Evolutionary conservation across 371 early-diverging fungal genomes (phyloP), one percentile per base, ranked within the genome.

Genomic region (Phascolomyces articulosus): DNA sequence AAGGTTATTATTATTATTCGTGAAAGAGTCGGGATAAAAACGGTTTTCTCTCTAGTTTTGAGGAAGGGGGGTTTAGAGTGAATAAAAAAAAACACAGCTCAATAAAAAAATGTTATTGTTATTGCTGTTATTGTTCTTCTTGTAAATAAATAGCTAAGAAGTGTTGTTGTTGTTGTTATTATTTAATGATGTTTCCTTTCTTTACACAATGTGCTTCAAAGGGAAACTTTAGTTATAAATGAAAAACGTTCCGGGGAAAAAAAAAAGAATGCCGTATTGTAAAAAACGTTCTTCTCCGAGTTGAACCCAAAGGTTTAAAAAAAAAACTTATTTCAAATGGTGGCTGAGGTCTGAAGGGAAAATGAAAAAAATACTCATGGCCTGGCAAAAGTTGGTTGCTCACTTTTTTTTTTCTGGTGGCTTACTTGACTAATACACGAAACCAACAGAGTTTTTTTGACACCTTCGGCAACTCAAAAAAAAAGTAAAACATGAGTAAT

Each of bases 191-290:
- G 26, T 24, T 51, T 51, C 15, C 23, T 15, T n/a, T 51, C 23
- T 51, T 15, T 6, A n/a, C 51, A 51, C 20, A 6, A 34, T 9
- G 7, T 51, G 51, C 44, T 44, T 51, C 51, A 23, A 51, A 51
- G 51, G 23, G 51, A 51, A 51, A 51, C 51, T 15, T 7, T 23
- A 51, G 23, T 51, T 51, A 24, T 18, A 31, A 56, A 56, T 23
- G 56, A 29, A 34, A 34, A 38, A 56, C 34, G 40, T 38, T 29
- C 29, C 56, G 29, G 40, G 56, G 56, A 34, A 44, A 51, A n/a
- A n/a, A n/a, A n/a, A 51, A 51, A 21, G 28, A 51, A 18, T 51
- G 23, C 51, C 51, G 51, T 29, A 38, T 31, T 31, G 9, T 56
- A 31, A 29, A 56, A 51, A 51, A 51, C 51, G 51, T 47, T 24